These are phyloP conservation scores for Solanum dulcamara DNA, from an alignment of 257 asterid species.

Conservation along the genomic window DNA sequence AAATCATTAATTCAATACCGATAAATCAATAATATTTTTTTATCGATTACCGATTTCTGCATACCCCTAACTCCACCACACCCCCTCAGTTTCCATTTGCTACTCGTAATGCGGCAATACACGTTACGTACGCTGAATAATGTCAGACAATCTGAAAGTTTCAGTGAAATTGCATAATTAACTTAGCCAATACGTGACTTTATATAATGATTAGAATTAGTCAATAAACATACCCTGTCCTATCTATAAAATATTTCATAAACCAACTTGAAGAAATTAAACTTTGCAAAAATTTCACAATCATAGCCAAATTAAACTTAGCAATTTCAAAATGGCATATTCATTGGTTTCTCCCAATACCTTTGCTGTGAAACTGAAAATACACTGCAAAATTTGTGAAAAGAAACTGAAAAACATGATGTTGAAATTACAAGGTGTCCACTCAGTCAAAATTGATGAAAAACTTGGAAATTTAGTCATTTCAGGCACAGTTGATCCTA, in stretches of 20 bases:
- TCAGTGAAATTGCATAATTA: not conserved
- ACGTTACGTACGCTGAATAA: not conserved
- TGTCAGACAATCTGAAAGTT: not conserved
- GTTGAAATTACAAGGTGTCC: not conserved
- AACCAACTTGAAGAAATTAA: not conserved
- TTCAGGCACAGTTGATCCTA: slow-evolving; percentile 12
- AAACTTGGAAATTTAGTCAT: slow-evolving; percentile 2
- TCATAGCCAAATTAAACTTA: not conserved
- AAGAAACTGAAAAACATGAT: slow-evolving; percentile 1
- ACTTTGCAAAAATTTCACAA: not conserved
- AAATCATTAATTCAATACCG: too few relatives aligned
- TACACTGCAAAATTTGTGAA: slow-evolving; percentile 9
- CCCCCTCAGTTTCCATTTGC: not conserved
- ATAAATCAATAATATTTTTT: too few relatives aligned
- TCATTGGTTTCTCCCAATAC: not conserved
- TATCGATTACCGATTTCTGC: too few relatives aligned
- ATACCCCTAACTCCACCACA: too few relatives aligned
- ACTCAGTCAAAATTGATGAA: not conserved
- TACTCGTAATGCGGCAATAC: not conserved
- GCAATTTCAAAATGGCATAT: not conserved
- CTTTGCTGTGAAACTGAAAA: slow-evolving; percentile 7
- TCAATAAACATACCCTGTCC: not conserved
- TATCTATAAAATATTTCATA: not conserved
- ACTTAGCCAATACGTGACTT: not conserved
- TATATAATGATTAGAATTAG: not conserved